Evolutionary conservation across 306 rosid species (phyloP), one percentile per base, ranked within the genome.

Genomic region (Begonia masoniana): DNA sequence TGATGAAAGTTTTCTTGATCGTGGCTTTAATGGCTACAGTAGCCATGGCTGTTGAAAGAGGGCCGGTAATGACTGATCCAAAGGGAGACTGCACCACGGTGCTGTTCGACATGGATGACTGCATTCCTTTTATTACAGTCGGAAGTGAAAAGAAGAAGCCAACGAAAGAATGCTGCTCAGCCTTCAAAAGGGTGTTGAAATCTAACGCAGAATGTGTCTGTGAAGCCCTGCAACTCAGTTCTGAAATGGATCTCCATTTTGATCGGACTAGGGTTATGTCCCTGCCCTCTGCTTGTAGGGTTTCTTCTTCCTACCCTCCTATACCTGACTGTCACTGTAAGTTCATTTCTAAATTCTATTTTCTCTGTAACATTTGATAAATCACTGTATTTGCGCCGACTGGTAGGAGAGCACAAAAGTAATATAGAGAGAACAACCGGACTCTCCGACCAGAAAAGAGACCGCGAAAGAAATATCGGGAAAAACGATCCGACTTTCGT

Each of bases 71-170:
- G 39, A 9, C 39, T 31, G 39, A 31, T 31, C 3, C 50, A 47
- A 4, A 6, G n/a, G 15, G 15, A 3, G 50, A 47, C 50, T 47
- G 50, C 50, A 47, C 50, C 6, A 10, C 50, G 13, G 14, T 47
- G 15, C 13, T 47, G 50, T 47, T 47, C 13, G 50, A 47, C 15
- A 11, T 47, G 50, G 13, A 12, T 4, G 14, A 4, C 15, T 47
- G 50, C 50, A 12, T 47, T 12, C 14, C 13, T 11, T 47, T 12
- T 12, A 10, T 47, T 1, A 47, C 50, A 0, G 13, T 48, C 6
- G 62, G 62, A 45, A 47, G 62, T 46, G 39, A 23, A 13, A 26
- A 13, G 47, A 4, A 11, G 15, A 59, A 31, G 19, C 45, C 62
- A 10, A 10, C 62, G 1, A 1, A 11, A 4, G 54, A 2, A 3